A percentile compares a stretch with the other conserved stretches of the same genome.
Evolutionary conservation across 2,329 filamentous ascomycete species (phyloP).

Genomic region (Zasmidium citrigriseum): DNA sequence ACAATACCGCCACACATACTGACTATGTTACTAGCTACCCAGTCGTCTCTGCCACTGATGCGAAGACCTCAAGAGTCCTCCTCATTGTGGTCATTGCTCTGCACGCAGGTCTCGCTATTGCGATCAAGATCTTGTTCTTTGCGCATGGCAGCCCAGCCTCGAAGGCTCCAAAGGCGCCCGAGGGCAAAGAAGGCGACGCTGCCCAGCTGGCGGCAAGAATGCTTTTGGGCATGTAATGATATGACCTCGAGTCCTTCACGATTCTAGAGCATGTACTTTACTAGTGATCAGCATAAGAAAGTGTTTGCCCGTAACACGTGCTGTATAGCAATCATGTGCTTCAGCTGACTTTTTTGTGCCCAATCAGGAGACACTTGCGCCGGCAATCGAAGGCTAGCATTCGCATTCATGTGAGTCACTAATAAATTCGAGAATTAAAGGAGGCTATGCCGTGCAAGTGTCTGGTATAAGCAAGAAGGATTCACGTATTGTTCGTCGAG

Average conservation of each 20-base stretch:
- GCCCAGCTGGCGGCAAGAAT: constrained; percentile 13
- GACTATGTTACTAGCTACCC: constrained; percentile 53
- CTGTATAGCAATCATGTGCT: neutral
- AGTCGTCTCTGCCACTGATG: constrained; percentile 88
- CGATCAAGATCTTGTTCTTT: constrained; percentile 97
- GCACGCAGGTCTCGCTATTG: constrained; percentile 85
- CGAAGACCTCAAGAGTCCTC: constrained; percentile 84
- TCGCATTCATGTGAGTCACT: too few relatives aligned
- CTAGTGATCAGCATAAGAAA: neutral
- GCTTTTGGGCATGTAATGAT: neutral
- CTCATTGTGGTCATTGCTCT: constrained; percentile 80
- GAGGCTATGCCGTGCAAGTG: too few relatives aligned
- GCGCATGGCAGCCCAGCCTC: constrained; percentile 54
- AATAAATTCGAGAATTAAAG: too few relatives aligned
- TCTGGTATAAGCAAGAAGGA: too few relatives aligned
- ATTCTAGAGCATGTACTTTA: neutral
- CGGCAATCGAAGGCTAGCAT: too few relatives aligned
- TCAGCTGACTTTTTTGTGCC: neutral
- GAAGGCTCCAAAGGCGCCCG: constrained; percentile 17
- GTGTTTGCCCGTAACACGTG: neutral
- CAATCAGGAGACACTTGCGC: too few relatives aligned
- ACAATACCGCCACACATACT: neutral
- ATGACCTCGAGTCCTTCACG: neutral
- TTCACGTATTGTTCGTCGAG: too few relatives aligned
- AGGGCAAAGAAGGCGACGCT: constrained; percentile 11